Base-by-base conservation (phyloP, 2,329 filamentous ascomycete species). In the Ceratocystis smalleyi region DNA sequence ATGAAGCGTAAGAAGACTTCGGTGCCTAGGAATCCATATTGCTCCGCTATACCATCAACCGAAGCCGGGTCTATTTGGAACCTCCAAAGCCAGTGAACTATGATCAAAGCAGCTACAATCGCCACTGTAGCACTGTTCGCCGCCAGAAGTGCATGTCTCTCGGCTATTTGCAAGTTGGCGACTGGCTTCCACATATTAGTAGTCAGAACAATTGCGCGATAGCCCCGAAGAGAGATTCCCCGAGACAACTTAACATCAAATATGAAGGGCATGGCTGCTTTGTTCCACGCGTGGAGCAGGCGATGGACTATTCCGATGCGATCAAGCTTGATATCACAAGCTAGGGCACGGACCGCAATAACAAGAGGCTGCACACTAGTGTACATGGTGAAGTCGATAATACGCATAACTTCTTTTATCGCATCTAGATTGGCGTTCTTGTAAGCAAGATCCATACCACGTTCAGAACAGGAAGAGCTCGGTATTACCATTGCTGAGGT, bases 1-100 rank as follows among this genome's bases (percentile, higher is more conserved):
- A 32, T 61, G 49, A 65, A 65, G 7, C 63, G 45, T 2, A 61
- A n/a, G 24, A 65, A 65, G 30, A 61, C 32, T 45, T 65, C 63
- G 8, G 59, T 54, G n/a, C 59, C 63, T 10, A 43, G 32, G 22
- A 19, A 2, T 43, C 43, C 15, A 43, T 8, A 24, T n/a, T 32
- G 12, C 17, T 64, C 35, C 1, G 15, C 35, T 35, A 59, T 35
- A 15, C 49, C 35, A 5, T 32, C 22, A 24, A 59, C n/a, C 17
- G 19, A 15, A n/a, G 40, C 19, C n/a, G 57, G 24, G 5, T 43
- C n/a, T 1, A 30, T 61, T 5, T 12, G 19, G 4, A 30, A 32
- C 19, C 49, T 61, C 63, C 32, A 47, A 24, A 65, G 40, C 63
- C 63, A 65, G 35, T 54, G 45, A 15, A 62, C 4, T 15, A 65